Evolutionary conservation across 768 basidiomycete genomes (phyloP).

Genomic region (Tylopilus felleus): DNA sequence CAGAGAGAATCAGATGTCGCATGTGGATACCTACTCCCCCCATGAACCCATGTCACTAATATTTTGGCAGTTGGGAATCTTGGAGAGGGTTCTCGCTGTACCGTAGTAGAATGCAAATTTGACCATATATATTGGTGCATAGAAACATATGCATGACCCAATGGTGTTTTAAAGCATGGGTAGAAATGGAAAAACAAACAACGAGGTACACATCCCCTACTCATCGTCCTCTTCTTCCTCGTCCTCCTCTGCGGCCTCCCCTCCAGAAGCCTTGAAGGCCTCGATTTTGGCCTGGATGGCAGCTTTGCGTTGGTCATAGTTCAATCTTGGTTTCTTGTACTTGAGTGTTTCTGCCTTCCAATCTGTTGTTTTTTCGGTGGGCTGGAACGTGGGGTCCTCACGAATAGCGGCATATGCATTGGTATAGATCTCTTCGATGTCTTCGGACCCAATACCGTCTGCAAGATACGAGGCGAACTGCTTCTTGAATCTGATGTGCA

Average conservation of each 20-base stretch:
- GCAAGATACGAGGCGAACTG: slow-evolving; percentile 95
- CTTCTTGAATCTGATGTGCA: slow-evolving; percentile 79
- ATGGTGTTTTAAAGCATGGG: slow-evolving; percentile 12
- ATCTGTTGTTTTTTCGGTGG: slow-evolving; percentile 83
- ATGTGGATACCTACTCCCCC: slow-evolving; percentile 40
- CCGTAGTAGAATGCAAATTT: slow-evolving; percentile 12
- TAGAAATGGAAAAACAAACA: neutral
- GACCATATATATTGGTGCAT: slow-evolving; percentile 14
- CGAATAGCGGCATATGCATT: slow-evolving; percentile 95
- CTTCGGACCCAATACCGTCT: slow-evolving; percentile 92
- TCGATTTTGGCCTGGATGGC: slow-evolving; percentile 86
- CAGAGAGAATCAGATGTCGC: slow-evolving; percentile 38
- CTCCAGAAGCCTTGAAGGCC: slow-evolving; percentile 74
- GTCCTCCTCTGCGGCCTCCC: slow-evolving; percentile 44
- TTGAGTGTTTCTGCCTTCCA: slow-evolving; percentile 88
- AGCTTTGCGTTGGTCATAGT: slow-evolving; percentile 70
- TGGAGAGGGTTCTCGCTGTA: slow-evolving; percentile 37
- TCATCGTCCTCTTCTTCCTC: slow-evolving; percentile 44
- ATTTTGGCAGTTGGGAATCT: slow-evolving; percentile 52
- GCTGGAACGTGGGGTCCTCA: slow-evolving; percentile 88
- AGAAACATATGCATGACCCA: slow-evolving; percentile 18
- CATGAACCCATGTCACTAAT: slow-evolving; percentile 39
- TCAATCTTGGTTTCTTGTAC: slow-evolving; percentile 65
- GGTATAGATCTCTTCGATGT: slow-evolving; percentile 94
- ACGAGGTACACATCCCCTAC: slow-evolving; percentile 37